Conservation (phyloP, 2,329 filamentous ascomycete genomes). For the Colletotrichum horii region DNA sequence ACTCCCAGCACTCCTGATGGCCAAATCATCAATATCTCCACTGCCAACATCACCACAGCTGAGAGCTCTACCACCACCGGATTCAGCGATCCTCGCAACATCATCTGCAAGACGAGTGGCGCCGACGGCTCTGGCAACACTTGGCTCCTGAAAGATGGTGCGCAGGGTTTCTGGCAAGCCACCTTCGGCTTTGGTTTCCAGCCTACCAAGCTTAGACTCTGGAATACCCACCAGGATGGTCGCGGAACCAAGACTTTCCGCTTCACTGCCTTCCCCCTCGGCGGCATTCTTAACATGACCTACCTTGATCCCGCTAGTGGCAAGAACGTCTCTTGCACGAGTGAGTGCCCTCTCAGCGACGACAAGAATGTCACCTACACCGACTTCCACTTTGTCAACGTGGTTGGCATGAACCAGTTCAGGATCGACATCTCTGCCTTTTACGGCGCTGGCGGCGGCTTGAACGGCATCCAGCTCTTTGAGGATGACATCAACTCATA, state of each 20-base stretch:
- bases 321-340: slow-evolving; percentile 74
- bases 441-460: slow-evolving; percentile 84
- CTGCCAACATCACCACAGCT: slow-evolving; percentile 74
- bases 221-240: slow-evolving; percentile 84
- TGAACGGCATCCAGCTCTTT: slow-evolving; percentile 86
- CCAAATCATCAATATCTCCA: slow-evolving; percentile 83
- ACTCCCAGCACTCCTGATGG: slow-evolving; percentile 69
- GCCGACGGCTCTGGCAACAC: slow-evolving; percentile 75
- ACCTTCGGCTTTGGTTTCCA: slow-evolving; percentile 83
- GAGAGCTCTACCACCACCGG: slow-evolving; percentile 66
- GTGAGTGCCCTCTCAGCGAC: slow-evolving; percentile 81
- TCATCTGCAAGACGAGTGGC: slow-evolving; percentile 78
- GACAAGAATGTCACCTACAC: slow-evolving; percentile 72
- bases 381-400: slow-evolving; percentile 91
- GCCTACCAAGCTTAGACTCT: slow-evolving; percentile 85
- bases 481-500: slow-evolving; percentile 86
- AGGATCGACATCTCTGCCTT: slow-evolving; percentile 84
- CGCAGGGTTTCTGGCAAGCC: slow-evolving; percentile 83
- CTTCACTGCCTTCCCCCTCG: slow-evolving; percentile 82
- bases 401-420: slow-evolving; percentile 86
- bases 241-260: slow-evolving; percentile 89
- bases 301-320: slow-evolving; percentile 80
- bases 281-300: slow-evolving; percentile 95
- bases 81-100: slow-evolving; percentile 78
- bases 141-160: slow-evolving; percentile 80